Conservation (phyloP, 192 early-diverging fungal genomes). For the Coemansia sp. region DNA sequence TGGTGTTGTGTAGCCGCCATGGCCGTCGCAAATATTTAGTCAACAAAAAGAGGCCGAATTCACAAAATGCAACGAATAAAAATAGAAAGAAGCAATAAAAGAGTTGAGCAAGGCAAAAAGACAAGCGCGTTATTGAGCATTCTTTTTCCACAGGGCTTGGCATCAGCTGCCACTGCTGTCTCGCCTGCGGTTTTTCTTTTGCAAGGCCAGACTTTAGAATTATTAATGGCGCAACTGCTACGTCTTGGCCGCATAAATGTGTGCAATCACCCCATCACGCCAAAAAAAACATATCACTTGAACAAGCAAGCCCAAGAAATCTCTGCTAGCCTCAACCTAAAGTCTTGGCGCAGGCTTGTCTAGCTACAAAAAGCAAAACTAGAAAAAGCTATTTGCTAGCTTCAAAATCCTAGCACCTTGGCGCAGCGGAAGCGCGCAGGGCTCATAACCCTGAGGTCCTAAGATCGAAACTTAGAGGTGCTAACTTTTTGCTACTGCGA, state of each 20-base stretch:
- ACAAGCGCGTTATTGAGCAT: not conserved
- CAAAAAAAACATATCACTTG: not conserved
- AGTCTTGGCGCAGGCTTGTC: not conserved
- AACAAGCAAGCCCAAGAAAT: not conserved
- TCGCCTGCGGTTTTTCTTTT: too few species aligned
- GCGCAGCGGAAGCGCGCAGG: slow-evolving; percentile 84
- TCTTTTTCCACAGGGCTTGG: slow-evolving; percentile 5
- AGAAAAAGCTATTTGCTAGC: not conserved
- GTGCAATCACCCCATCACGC: not conserved
- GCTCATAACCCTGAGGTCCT: slow-evolving; percentile 87
- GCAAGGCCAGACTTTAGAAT: not conserved
- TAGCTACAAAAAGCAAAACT: not conserved
- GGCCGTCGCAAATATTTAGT: not conserved
- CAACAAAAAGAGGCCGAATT: not conserved
- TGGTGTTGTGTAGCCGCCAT: slow-evolving; percentile 8
- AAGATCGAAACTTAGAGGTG: slow-evolving; percentile 56
- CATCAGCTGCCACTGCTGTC: not conserved
- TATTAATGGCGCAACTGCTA: not conserved
- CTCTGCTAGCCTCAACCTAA: not conserved
- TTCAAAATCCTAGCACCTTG: slow-evolving; percentile 58
- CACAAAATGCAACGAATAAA: slow-evolving; percentile 2
- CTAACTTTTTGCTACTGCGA: slow-evolving; percentile 12
- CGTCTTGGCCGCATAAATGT: not conserved
- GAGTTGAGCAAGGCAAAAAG: not conserved
- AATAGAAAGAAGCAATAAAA: slow-evolving; percentile 4